These are phyloP conservation scores for Eimeria tenella DNA, from an alignment of 169 alveolate species.

Conservation along the genomic window DNA sequence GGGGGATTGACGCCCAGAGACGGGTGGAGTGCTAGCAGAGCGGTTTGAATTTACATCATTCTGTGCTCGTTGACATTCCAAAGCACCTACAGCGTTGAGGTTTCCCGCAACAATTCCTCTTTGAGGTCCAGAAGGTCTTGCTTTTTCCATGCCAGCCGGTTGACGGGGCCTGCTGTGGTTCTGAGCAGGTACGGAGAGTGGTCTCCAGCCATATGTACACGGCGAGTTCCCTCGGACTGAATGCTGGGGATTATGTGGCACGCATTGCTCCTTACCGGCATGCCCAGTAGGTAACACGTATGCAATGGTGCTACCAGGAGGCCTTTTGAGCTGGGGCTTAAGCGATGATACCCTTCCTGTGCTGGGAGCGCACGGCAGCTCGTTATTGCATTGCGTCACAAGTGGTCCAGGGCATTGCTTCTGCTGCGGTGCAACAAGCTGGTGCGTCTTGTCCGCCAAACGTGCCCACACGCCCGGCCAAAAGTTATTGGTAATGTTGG, in stretches of 20 bases:
- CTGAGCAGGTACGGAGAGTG: conserved; percentile 67
- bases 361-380: neutral
- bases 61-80: neutral
- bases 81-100: neutral
- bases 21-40: conserved; percentile 69
- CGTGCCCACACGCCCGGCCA: conserved; percentile 49
- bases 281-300: neutral
- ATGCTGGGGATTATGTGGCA: neutral
- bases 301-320: neutral
- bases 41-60: neutral
- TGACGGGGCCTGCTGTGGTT: neutral
- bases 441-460: conserved; percentile 16
- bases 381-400: conserved; percentile 8
- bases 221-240: conserved; percentile 35
- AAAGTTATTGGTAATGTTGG: neutral
- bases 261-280: neutral
- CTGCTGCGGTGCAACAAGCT: conserved; percentile 22
- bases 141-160: neutral
- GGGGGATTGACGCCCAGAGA: conserved; percentile 26
- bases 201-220: conserved; percentile 26
- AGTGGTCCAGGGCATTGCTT: neutral
- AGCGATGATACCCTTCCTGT: neutral
- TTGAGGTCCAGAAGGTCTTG: neutral
- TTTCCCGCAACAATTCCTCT: neutral
- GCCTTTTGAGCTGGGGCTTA: neutral